These are phyloP conservation scores for Obelidium mucronatum DNA, from an alignment of 192 early-diverging fungal species.

Conservation along the genomic window DNA sequence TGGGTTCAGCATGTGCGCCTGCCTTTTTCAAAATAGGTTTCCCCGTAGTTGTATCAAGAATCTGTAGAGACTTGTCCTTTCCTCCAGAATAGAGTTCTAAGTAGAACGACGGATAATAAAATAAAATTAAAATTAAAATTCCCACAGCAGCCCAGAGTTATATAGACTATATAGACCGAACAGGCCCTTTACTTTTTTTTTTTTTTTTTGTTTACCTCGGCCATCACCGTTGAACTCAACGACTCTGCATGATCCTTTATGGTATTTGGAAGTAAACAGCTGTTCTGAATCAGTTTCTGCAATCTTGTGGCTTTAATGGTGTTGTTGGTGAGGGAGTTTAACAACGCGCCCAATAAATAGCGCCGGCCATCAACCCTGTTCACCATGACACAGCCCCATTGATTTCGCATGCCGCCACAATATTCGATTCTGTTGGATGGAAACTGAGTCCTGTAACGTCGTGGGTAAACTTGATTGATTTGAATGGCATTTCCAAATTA, in stretches of 20 bases:
- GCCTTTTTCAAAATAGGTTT: slow-evolving; percentile 71
- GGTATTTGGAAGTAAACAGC: slow-evolving; percentile 61
- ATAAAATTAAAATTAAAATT: too few relatives aligned
- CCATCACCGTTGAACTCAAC: slow-evolving; percentile 85
- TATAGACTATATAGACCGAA: too few relatives aligned
- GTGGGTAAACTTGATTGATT: slow-evolving; percentile 29
- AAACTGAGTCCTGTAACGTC: slow-evolving; percentile 65
- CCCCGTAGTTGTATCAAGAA: slow-evolving; percentile 80
- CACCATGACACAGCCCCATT: slow-evolving; percentile 78
- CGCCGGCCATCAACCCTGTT: background rate
- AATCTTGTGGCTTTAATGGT: background rate
- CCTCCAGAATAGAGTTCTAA: slow-evolving; percentile 81
- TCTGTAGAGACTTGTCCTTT: slow-evolving; percentile 83
- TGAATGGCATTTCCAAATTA: too few relatives aligned
- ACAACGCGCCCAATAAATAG: background rate
- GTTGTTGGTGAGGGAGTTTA: background rate
- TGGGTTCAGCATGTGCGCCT: slow-evolving; percentile 85
- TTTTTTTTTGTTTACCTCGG: too few relatives aligned
- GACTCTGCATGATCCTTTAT: slow-evolving; percentile 88
- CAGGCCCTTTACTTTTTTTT: too few relatives aligned
- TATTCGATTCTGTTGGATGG: slow-evolving; percentile 64
- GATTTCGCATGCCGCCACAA: slow-evolving; percentile 77
- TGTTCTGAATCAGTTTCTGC: background rate
- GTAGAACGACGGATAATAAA: background rate
- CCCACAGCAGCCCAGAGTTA: too few relatives aligned